phyloP scores from a whole-genome alignment of 2,329 filamentous ascomycete species.

The Aspergillus pseudoterreus region DNA sequence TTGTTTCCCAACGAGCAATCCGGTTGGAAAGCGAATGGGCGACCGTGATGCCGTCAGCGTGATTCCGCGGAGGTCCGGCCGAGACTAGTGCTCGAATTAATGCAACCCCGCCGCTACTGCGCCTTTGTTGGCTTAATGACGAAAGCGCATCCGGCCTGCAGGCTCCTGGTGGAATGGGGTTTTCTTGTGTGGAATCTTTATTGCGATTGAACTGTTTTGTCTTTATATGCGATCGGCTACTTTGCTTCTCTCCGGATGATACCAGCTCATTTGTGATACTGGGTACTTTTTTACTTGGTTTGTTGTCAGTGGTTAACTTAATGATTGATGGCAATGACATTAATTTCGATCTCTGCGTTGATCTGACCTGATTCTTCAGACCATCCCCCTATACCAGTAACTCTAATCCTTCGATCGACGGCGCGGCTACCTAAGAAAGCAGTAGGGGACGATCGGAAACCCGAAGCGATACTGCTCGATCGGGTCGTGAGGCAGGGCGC shows the following conservation, averaged over 20 bases:
- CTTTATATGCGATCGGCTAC: slow-evolving; percentile 16
- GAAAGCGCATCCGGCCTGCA: too few species aligned
- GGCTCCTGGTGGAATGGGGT: slow-evolving; percentile 3
- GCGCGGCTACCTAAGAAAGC: not conserved
- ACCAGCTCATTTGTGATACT: slow-evolving; percentile 35
- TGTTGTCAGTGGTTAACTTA: slow-evolving; percentile 25
- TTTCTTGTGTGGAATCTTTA: slow-evolving; percentile 2
- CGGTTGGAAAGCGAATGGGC: slow-evolving; percentile 7
- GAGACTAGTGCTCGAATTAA: slow-evolving; percentile 18
- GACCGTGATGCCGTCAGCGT: slow-evolving; percentile 16
- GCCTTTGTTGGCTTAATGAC: too few species aligned
- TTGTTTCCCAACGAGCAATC: slow-evolving; percentile 2
- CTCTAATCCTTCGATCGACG: not conserved
- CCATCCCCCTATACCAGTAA: not conserved
- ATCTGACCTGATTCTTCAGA: not conserved
- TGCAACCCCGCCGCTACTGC: slow-evolving; percentile 16
- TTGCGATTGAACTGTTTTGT: slow-evolving; percentile 13
- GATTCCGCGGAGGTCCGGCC: slow-evolving; percentile 29
- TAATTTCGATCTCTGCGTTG: slow-evolving; percentile 11
- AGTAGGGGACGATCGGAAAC: not conserved
- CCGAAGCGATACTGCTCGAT: not conserved
- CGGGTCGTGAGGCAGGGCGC: too few species aligned
- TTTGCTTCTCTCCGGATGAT: slow-evolving; percentile 31
- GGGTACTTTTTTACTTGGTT: slow-evolving; percentile 21
- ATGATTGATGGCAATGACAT: slow-evolving; percentile 29